These are phyloP conservation scores for Globisporangium recalcitrans DNA, from an alignment of 352 stramenopile genomes.

Conservation along the genomic window DNA sequence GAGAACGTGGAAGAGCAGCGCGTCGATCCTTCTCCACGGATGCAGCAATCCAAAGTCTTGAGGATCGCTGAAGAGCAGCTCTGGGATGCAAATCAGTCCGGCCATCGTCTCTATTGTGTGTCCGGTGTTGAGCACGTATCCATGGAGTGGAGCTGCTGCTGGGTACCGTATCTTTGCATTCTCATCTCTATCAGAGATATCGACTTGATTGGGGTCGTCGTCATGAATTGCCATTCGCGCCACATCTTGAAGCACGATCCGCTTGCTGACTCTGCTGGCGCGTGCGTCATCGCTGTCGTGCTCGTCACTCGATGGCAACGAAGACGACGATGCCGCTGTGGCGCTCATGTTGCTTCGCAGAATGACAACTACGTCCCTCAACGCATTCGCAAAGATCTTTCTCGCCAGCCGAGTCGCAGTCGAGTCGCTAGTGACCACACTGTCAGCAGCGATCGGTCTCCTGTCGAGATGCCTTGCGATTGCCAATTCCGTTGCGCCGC, in stretches of 20 bases:
- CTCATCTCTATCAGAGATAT: no score
- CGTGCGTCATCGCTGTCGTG: not conserved
- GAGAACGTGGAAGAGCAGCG: conserved; percentile 40
- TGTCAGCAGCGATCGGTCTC: not conserved
- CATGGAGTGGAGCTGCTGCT: not conserved
- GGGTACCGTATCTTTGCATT: not conserved
- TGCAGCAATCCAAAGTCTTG: conserved; percentile 34
- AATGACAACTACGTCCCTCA: conserved; percentile 32
- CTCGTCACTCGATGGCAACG: not conserved
- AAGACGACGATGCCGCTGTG: not conserved
- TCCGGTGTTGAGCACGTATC: conserved; percentile 26
- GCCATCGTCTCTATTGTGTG: conserved; percentile 26
- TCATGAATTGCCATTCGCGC: not conserved
- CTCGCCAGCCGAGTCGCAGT: conserved; percentile 12
- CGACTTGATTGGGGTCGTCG: no score
- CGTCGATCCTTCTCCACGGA: conserved; percentile 41
- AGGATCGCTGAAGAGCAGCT: conserved; percentile 36
- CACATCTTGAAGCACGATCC: conserved; percentile 26
- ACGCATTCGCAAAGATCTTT: conserved; percentile 20
- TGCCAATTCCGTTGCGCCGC: conserved; percentile 39
- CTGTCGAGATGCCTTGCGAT: conserved; percentile 24
- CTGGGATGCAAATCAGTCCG: conserved; percentile 31
- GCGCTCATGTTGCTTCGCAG: conserved; percentile 25
- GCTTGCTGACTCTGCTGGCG: conserved; percentile 17
- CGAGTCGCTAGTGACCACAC: not conserved